Base-by-base conservation (phyloP, 2,329 filamentous ascomycete genomes). In the Cryoendolithus antarcticus region DNA sequence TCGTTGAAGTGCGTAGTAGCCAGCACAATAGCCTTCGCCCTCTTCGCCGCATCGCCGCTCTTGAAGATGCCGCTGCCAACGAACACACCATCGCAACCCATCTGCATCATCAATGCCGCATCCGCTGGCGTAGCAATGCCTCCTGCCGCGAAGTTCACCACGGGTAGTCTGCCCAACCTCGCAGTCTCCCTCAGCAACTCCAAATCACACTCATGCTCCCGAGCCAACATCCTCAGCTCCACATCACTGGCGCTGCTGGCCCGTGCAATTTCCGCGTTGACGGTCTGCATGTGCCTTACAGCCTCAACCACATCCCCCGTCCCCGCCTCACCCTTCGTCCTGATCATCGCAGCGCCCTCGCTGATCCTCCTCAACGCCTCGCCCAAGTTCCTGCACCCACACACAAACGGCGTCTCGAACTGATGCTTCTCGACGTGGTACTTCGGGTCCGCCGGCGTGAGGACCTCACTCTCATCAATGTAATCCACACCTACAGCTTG, bases 101-200 rank as follows among this genome's bases (percentile, higher is more conserved):
- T 70, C 71, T 96, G 89, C 91, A 98, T 98, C 89, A 98, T 85
- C 67, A 98, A 70, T 2, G 91, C 91, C 1, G 91, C 91, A 63
- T 98, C 91, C 0, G 91, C 91, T 0, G 91, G 91, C 1, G 91
- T 98, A n/a, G 91, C 91, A n/a, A 98, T 83, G 42, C 91, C 91
- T n/a, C 91, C 91, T 3, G 91, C 91, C 0, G 91, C 91, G 53
- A 98, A 96, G 71, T 96, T 96, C 48, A 98, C 91, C 1, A 96
- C 89, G 2, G 91, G 91, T 39, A 98, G 70, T 37, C 91, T 74
- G 32, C 86, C 86, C 47, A 93, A 71, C 69, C 86, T 77, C 1
- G 86, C 89, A 0, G 85, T 89, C 70, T 94, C 78, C 61, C 80
- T 82, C 28, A 98, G 74, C 45, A 98, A 70, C 6, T 77, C 75